phyloP scores from a whole-genome alignment of 805 yeast species.

The Ogataea angusta region DNA sequence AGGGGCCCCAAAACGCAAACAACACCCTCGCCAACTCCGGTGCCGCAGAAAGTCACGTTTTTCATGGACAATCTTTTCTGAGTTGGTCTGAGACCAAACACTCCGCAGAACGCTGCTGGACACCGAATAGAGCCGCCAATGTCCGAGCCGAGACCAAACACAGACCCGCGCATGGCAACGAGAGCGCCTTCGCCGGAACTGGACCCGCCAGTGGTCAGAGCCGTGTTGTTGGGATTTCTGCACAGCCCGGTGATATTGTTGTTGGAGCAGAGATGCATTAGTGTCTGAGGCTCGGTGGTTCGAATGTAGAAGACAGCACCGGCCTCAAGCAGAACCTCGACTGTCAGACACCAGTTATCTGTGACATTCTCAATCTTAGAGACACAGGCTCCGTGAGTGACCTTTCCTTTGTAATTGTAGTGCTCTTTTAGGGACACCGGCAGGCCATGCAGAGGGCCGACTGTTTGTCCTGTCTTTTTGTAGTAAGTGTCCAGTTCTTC shows the following conservation, averaged over 20 bases:
- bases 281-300: slow-evolving; percentile 7
- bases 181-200: slow-evolving; percentile 10
- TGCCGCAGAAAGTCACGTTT: slow-evolving; percentile 35
- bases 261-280: slow-evolving; percentile 9
- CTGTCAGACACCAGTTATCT: slow-evolving; percentile 39
- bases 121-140: slow-evolving; percentile 9
- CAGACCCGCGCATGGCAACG: slow-evolving; percentile 8
- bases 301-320: slow-evolving; percentile 9
- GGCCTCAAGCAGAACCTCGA: slow-evolving; percentile 40
- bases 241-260: slow-evolving; percentile 9
- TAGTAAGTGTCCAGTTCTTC: slow-evolving; percentile 50
- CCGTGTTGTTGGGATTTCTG: slow-evolving; percentile 7
- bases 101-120: slow-evolving; percentile 54
- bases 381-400: slow-evolving; percentile 52
- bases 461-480: slow-evolving; percentile 41
- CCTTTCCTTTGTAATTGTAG: slow-evolving; percentile 45
- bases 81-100: slow-evolving; percentile 49
- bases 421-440: slow-evolving; percentile 65
- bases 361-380: slow-evolving; percentile 39
- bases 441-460: slow-evolving; percentile 62
- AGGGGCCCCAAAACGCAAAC: slow-evolving; percentile 45
- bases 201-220: slow-evolving; percentile 10
- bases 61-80: slow-evolving; percentile 44
- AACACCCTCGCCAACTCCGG: slow-evolving; percentile 47
- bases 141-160: slow-evolving; percentile 7